phyloP scores from a whole-genome alignment of 2,329 filamentous ascomycete genomes.

The Phialophora expanda region DNA sequence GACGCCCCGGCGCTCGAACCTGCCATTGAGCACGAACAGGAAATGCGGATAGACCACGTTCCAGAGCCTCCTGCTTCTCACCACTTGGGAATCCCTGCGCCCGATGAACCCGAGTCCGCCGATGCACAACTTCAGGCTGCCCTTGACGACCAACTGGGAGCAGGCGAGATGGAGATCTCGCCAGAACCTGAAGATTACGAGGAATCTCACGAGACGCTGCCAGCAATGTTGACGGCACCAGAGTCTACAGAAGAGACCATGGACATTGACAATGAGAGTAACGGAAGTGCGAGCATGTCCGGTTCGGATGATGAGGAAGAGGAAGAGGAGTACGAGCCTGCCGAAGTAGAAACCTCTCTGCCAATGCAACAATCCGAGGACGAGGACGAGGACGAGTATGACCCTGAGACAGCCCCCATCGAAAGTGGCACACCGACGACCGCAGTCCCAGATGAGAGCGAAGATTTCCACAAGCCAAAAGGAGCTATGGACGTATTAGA shows the following conservation, averaged over 20 bases:
- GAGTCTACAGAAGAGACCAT: slow-evolving; percentile 23
- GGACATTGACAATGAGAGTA: slow-evolving; percentile 34
- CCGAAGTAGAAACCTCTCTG: slow-evolving; percentile 27
- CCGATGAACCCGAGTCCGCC: not conserved
- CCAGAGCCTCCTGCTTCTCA: not conserved
- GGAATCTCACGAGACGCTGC: slow-evolving; percentile 15
- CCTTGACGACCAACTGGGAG: slow-evolving; percentile 17
- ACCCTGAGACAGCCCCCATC: slow-evolving; percentile 45
- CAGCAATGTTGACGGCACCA: not conserved
- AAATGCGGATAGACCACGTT: not conserved
- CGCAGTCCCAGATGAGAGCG: slow-evolving; percentile 21
- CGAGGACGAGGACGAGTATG: slow-evolving; percentile 38
- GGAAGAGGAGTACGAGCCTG: slow-evolving; percentile 34
- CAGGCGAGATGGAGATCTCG: slow-evolving; percentile 35
- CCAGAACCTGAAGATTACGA: slow-evolving; percentile 29
- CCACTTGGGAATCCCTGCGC: not conserved
- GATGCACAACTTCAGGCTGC: slow-evolving; percentile 4
- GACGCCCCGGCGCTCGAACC: not conserved
- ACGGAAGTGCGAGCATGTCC: slow-evolving; percentile 41
- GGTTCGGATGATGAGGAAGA: slow-evolving; percentile 52
- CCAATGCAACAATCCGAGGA: slow-evolving; percentile 27
- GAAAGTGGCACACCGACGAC: slow-evolving; percentile 24
- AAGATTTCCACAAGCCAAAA: slow-evolving; percentile 34
- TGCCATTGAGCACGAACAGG: not conserved
- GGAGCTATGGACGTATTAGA: slow-evolving; percentile 13